Evolutionary conservation across 768 basidiomycete genomes (phyloP).

Genomic region (Lactifluus piperatus): DNA sequence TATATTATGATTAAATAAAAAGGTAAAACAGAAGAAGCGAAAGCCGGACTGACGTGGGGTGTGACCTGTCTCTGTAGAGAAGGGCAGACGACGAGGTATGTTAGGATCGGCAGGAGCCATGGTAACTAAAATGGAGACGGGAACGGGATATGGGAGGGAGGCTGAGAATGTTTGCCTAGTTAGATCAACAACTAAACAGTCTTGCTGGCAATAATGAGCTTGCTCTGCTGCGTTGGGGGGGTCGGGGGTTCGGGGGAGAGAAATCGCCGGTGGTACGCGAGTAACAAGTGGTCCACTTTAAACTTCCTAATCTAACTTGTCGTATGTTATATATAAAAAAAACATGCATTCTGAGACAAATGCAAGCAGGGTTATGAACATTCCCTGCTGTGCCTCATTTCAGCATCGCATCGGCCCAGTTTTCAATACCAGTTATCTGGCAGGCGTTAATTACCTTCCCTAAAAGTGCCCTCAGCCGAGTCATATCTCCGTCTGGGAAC

Average conservation of each 20-base stretch:
- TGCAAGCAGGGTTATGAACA: too few relatives aligned
- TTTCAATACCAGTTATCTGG: background rate
- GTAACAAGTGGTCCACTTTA: too few relatives aligned
- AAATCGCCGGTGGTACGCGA: slow-evolving; percentile 12
- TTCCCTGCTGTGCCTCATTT: too few relatives aligned
- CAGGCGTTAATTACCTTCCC: background rate
- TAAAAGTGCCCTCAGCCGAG: too few relatives aligned
- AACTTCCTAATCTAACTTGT: background rate
- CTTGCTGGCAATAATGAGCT: too few relatives aligned
- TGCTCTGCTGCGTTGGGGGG: too few relatives aligned
- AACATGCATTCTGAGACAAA: background rate
- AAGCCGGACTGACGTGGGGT: background rate
- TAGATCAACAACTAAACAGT: too few relatives aligned
- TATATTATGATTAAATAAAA: background rate
- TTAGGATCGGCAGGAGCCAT: background rate
- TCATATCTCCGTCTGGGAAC: too few relatives aligned
- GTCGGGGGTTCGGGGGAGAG: background rate
- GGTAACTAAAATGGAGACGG: background rate
- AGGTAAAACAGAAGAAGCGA: background rate
- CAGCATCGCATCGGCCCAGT: too few relatives aligned
- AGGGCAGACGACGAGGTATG: background rate
- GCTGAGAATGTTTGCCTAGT: background rate
- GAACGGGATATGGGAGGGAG: background rate
- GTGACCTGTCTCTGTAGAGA: background rate
- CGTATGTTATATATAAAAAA: background rate